A percentile compares a stretch with the other conserved stretches of the same genome.
These are phyloP conservation scores for Brassica juncea DNA, from an alignment of 345 rosid genomes.

Conservation along the genomic window DNA sequence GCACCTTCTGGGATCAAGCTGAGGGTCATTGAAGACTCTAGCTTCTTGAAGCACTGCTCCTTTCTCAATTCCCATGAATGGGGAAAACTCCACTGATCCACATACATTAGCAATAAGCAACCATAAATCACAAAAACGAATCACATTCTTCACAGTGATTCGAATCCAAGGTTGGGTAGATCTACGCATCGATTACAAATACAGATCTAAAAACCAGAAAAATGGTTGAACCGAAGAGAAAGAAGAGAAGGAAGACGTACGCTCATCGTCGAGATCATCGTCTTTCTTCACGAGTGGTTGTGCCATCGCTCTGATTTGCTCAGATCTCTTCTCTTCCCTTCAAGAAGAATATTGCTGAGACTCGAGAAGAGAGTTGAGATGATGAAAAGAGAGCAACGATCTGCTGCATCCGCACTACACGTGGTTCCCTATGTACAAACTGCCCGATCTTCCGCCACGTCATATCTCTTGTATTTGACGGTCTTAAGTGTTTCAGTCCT, in stretches of 20 bases:
- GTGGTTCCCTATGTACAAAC: not conserved
- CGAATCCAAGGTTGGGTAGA: not conserved
- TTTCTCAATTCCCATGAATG: slow-evolving; percentile 93
- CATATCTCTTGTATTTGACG: not conserved
- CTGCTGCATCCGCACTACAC: not conserved
- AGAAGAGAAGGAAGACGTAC: slow-evolving; percentile 41
- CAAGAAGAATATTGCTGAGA: not conserved
- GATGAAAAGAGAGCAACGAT: not conserved
- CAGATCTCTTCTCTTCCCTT: slow-evolving; percentile 10
- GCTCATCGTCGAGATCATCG: slow-evolving; percentile 98
- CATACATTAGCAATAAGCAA: slow-evolving; percentile 10
- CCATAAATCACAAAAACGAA: not conserved
- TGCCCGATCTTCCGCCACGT: not conserved
- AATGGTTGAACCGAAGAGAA: slow-evolving; percentile 5
- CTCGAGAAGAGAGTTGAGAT: not conserved
- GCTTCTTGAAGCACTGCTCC: slow-evolving; percentile 99
- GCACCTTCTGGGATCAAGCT: slow-evolving; percentile 95
- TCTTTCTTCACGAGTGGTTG: slow-evolving; percentile 96
- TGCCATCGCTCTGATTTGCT: slow-evolving; percentile 58
- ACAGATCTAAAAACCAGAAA: slow-evolving; percentile 54
- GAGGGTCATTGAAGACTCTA: slow-evolving; percentile 95
- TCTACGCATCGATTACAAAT: slow-evolving; percentile 16
- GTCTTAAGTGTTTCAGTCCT: not conserved
- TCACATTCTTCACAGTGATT: not conserved
- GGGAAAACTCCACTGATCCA: slow-evolving; percentile 76